phyloP scores from a whole-genome alignment of 2,329 filamentous ascomycete species.

The Fusarium redolens region DNA sequence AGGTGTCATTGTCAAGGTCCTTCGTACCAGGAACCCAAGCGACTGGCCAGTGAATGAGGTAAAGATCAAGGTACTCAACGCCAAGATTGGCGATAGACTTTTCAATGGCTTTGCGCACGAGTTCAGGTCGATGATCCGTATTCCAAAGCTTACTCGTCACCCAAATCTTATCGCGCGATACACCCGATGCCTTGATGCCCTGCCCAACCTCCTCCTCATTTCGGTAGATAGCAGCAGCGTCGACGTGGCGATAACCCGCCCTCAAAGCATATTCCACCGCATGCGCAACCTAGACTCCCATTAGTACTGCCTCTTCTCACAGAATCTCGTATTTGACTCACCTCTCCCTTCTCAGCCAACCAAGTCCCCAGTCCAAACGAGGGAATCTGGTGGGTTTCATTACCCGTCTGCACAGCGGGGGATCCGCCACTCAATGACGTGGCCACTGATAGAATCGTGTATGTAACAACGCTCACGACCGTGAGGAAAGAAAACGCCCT shows the following conservation, averaged over 20 bases:
- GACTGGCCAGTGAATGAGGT: slow-evolving; percentile 46
- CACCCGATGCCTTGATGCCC: slow-evolving; percentile 52
- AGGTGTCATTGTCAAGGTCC: slow-evolving; percentile 32
- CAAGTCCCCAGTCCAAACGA: slow-evolving; percentile 49
- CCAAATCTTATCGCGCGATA: slow-evolving; percentile 47
- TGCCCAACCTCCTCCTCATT: slow-evolving; percentile 65
- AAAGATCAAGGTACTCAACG: slow-evolving; percentile 49
- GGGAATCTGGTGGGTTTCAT: slow-evolving; percentile 41
- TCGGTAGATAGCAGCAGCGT: slow-evolving; percentile 69
- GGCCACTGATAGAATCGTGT: slow-evolving; percentile 18
- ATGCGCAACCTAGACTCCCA: slow-evolving; percentile 21
- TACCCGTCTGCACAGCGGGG: not conserved
- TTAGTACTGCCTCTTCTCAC: fast-evolving
- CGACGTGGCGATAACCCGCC: slow-evolving; percentile 66
- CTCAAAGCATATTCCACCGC: slow-evolving; percentile 67
- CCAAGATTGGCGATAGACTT: slow-evolving; percentile 47
- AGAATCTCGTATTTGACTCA: not conserved
- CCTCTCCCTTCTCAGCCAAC: slow-evolving; percentile 45
- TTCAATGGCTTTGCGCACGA: slow-evolving; percentile 46
- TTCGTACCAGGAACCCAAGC: slow-evolving; percentile 38
- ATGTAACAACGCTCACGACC: slow-evolving; percentile 12
- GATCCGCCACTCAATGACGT: slow-evolving; percentile 6
- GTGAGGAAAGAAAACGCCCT: slow-evolving; percentile 28
- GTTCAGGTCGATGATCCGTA: slow-evolving; percentile 46
- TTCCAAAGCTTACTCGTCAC: slow-evolving; percentile 51